Percentiles rank a stretch among this genome's conserved stretches.
phyloP scores from a whole-genome alignment of 1,284 basidiomycete genomes.

The Violaceomyces palustris region DNA sequence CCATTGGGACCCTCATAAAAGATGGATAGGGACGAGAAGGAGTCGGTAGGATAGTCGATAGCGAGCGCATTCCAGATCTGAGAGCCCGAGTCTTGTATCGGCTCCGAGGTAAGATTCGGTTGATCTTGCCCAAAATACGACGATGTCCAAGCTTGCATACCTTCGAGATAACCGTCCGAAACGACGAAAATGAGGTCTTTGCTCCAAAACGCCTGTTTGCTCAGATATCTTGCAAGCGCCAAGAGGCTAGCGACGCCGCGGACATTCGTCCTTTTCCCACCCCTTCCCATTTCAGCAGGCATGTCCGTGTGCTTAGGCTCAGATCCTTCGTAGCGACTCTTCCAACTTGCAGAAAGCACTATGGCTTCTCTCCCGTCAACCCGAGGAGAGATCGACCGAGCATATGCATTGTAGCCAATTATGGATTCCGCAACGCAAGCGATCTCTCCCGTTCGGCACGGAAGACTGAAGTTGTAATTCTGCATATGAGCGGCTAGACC shows the following conservation, averaged over 20 bases:
- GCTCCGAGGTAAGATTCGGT: slow-evolving; percentile 63
- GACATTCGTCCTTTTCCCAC: slow-evolving; percentile 64
- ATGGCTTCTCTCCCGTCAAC: slow-evolving; percentile 80
- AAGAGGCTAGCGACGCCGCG: slow-evolving; percentile 80
- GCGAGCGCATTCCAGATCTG: slow-evolving; percentile 79
- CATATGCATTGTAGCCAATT: slow-evolving; percentile 74
- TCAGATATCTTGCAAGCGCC: slow-evolving; percentile 73
- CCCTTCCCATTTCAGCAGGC: slow-evolving; percentile 1
- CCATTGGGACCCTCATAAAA: slow-evolving; percentile 95
- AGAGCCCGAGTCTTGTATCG: slow-evolving; percentile 54
- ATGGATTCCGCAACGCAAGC: slow-evolving; percentile 7
- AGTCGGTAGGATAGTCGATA: slow-evolving; percentile 93
- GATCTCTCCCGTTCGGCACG: neutral
- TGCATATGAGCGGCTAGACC: slow-evolving; percentile 30
- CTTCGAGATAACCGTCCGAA: slow-evolving; percentile 80
- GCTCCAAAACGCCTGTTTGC: slow-evolving; percentile 49
- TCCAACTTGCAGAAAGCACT: slow-evolving; percentile 54
- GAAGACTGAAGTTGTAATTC: slow-evolving; percentile 3
- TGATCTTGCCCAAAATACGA: slow-evolving; percentile 69
- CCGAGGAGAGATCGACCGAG: slow-evolving; percentile 73
- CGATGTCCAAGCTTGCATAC: slow-evolving; percentile 84
- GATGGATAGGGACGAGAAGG: slow-evolving; percentile 84
- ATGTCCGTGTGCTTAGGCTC: neutral
- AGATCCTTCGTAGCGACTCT: slow-evolving; percentile 16
- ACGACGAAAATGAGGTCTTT: slow-evolving; percentile 81